Evolutionary conservation across 2,329 filamentous ascomycete genomes (phyloP).

Genomic region (Rutstroemia sp.): DNA sequence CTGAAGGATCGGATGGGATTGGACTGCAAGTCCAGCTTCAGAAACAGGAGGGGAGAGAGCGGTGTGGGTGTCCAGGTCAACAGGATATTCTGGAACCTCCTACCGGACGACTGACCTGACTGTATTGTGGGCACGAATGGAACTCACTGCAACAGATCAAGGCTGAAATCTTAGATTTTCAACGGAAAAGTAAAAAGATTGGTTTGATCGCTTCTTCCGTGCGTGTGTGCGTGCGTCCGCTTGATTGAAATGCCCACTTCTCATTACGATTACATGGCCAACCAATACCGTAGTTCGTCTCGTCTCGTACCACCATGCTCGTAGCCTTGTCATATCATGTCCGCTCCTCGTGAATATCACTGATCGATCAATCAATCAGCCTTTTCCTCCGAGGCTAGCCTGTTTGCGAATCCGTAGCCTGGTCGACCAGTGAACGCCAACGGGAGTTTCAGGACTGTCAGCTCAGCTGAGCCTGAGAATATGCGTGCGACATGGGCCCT

Average conservation of each 20-base stretch:
- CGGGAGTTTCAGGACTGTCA: neutral
- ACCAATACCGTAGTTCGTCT: neutral
- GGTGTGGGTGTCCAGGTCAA: constrained; percentile 11
- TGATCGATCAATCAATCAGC: neutral
- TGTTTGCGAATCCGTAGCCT: neutral
- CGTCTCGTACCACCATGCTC: neutral
- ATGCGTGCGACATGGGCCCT: neutral
- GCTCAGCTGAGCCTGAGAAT: constrained; percentile 4
- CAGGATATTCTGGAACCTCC: neutral
- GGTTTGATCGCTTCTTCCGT: too few species aligned
- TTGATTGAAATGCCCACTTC: neutral
- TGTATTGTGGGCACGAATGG: neutral
- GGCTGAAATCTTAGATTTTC: neutral
- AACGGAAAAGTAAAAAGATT: too few species aligned
- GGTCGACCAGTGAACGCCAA: neutral
- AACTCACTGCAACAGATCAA: neutral
- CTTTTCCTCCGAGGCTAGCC: neutral
- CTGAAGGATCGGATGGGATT: neutral
- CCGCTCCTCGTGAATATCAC: too few species aligned
- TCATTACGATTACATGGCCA: neutral
- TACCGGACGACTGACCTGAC: neutral
- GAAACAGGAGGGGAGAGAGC: constrained; percentile 1
- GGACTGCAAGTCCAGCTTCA: neutral
- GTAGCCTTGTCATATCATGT: neutral
- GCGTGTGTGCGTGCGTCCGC: neutral